Percentiles rank a stretch among this genome's conserved stretches.
Conservation (phyloP, 257 asterid species). For the Scutellaria galericulata region DNA sequence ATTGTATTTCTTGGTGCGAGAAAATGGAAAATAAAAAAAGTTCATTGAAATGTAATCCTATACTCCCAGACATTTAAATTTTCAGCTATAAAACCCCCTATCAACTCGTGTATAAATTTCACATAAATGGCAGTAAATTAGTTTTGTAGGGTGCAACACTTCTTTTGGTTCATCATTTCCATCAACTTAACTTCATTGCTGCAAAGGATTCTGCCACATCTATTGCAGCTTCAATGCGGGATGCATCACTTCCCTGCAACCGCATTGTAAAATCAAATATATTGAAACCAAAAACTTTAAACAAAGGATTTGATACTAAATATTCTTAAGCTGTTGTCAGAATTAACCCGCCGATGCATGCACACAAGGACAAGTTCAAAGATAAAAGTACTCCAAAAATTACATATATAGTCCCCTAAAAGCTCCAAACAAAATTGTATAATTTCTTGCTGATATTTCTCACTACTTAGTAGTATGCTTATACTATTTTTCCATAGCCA, state of each 20-base stretch:
- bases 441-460: neutral
- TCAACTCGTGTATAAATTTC: conserved; percentile 14
- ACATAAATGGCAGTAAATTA: conserved; percentile 8
- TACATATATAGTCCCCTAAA: neutral
- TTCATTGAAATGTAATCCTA: neutral
- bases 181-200: conserved; percentile 68
- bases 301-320: neutral
- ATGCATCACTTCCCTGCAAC: conserved; percentile 66
- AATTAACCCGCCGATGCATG: neutral
- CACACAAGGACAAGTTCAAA: neutral
- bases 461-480: too few relatives aligned
- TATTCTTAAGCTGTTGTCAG: neutral
- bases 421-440: neutral
- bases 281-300: neutral
- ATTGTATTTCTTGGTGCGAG: too few relatives aligned
- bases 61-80: neutral
- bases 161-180: neutral
- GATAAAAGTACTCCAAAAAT: neutral
- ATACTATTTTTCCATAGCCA: neutral
- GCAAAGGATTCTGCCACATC: conserved; percentile 86
- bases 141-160: neutral
- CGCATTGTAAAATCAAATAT: neutral
- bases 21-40: neutral
- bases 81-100: neutral
- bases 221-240: conserved; percentile 64